A percentile compares a stretch with the other conserved stretches of the same genome.
phyloP scores from a whole-genome alignment of 2,329 filamentous ascomycete genomes.

The Westerdykella aurantiaca region DNA sequence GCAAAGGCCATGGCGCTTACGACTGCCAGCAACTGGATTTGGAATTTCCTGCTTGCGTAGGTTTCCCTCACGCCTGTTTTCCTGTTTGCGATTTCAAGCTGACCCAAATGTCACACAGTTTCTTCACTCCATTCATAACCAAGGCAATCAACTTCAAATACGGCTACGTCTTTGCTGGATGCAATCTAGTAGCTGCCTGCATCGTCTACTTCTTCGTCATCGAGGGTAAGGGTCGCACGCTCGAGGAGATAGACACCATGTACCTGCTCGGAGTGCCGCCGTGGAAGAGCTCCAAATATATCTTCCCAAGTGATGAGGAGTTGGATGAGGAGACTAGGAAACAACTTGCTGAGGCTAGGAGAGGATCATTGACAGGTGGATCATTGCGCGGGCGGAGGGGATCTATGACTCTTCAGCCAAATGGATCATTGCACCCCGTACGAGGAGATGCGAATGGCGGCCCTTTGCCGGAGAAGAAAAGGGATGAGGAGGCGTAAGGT shows the following conservation, averaged over 20 bases:
- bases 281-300: constrained; percentile 55
- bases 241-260: constrained; percentile 71
- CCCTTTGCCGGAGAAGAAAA: no score
- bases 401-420: no score
- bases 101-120: constrained; percentile 30
- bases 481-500: no score
- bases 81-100: constrained; percentile 2
- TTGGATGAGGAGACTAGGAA: constrained; percentile 19
- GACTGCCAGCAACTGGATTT: constrained; percentile 41
- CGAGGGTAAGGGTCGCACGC: constrained; percentile 64
- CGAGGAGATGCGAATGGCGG: no score
- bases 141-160: constrained; percentile 63
- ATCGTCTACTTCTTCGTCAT: constrained; percentile 73
- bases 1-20: constrained; percentile 41
- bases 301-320: constrained; percentile 20
- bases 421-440: no score
- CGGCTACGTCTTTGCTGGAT: constrained; percentile 69
- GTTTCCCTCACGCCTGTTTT: background rate
- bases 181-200: constrained; percentile 56
- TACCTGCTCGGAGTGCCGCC: constrained; percentile 61
- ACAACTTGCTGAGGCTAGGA: constrained; percentile 15
- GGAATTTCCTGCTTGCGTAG: constrained; percentile 38
- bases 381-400: no score
- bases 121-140: constrained; percentile 75
- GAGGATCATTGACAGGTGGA: no score